Base-by-base conservation (phyloP, 805 yeast genomes). In the Sugiyamaella smithiae region DNA sequence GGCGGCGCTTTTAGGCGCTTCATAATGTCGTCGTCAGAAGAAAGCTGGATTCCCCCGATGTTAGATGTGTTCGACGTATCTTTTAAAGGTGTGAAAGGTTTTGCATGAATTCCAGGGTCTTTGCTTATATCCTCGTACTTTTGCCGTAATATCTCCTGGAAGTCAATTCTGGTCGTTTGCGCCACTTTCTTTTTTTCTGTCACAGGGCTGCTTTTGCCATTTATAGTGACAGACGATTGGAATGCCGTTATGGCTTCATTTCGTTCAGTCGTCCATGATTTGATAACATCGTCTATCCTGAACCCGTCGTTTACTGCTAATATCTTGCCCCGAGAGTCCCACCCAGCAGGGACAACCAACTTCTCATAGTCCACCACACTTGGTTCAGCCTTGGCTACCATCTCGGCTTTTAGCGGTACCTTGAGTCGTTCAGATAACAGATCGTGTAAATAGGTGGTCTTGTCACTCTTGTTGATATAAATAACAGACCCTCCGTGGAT, bases 311-410 rank as follows among this genome's bases (percentile, higher is more conserved):
- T 46, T n/a, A 64, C 48, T 2, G 62, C 55, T 24, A 44, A 44
- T 11, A 66, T 66, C 40, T 64, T 65, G 16, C 59, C 55, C 50
- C 54, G 45, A 9, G 67, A 60, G 46, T 66, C 70, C 69, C 70
- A 66, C 14, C 69, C 70, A 4, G 65, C 48, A 7, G 70, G 70
- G 8, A 65, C 53, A 24, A 55, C 40, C 4, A 63, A 26, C 17
- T 53, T 48, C 11, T 56, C 57, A 4, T 51, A 49, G 19, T 58
- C 60, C 6, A 62, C 51, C 4, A 58, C 60, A 20, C 56, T 50
- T 4, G 58, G 56, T 1, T 22, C 14, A 45, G 60, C 49, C 24
- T 45, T n/a, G 46, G 45, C 24, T 4, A 40, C 58, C 31, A 22
- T 51, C 36, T 46, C 51, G 46, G 44, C 44, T 46, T 38, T n/a